Percentiles rank a stretch among this genome's conserved stretches.
Evolutionary conservation across 352 stramenopile species (phyloP).

Genomic region (Pythium grandisporangium): DNA sequence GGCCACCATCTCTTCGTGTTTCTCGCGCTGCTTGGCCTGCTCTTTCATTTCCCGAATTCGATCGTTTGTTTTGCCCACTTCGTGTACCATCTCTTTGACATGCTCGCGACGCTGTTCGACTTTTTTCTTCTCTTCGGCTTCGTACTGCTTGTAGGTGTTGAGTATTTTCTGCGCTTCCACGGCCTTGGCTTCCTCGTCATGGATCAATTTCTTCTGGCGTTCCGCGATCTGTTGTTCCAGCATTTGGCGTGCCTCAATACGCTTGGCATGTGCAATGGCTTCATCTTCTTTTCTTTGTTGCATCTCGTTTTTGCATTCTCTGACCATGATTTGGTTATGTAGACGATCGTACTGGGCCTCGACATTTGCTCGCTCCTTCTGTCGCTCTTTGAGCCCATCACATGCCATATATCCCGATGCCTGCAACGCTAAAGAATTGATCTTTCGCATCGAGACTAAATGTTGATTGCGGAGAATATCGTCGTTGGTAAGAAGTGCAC

Average conservation of each 20-base stretch:
- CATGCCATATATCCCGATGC: constrained; percentile 58
- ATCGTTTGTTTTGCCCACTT: constrained; percentile 58
- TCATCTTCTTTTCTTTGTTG: constrained; percentile 35
- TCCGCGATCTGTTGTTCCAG: constrained; percentile 68
- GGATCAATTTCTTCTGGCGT: constrained; percentile 54
- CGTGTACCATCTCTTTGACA: constrained; percentile 26
- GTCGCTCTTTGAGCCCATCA: constrained; percentile 34
- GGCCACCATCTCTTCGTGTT: constrained; percentile 52
- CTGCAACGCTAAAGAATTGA: constrained; percentile 58
- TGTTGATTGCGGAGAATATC: constrained; percentile 50
- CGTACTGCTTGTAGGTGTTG: constrained; percentile 75
- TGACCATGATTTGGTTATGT: constrained; percentile 70
- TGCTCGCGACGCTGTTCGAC: constrained; percentile 34
- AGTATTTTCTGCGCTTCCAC: constrained; percentile 75
- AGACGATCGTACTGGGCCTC: constrained; percentile 56
- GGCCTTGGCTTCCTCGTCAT: constrained; percentile 68
- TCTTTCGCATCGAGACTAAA: constrained; percentile 49
- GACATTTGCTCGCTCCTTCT: constrained; percentile 25
- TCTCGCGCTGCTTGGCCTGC: constrained; percentile 27
- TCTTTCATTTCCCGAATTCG: constrained; percentile 63
- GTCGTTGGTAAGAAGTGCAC: constrained; percentile 54
- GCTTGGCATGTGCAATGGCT: constrained; percentile 26
- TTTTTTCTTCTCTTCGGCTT: constrained; percentile 53
- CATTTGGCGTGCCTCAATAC: constrained; percentile 50
- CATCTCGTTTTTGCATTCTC: constrained; percentile 44